A percentile compares a stretch with the other conserved stretches of the same genome.
Evolutionary conservation across 768 basidiomycete species (phyloP).

Genomic region (Termitomyces titanicus): DNA sequence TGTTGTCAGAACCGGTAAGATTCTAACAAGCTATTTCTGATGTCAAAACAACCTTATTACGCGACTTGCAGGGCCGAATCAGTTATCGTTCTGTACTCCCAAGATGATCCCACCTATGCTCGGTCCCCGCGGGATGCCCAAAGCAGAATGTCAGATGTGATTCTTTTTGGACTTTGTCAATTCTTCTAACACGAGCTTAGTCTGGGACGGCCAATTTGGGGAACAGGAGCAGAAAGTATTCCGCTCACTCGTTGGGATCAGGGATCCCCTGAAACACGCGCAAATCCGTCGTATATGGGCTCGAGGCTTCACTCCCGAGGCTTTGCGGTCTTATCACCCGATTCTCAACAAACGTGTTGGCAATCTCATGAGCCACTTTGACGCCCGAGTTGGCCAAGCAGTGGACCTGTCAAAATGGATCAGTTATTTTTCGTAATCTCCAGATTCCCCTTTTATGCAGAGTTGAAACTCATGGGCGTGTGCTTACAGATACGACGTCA

Average conservation of each 20-base stretch:
- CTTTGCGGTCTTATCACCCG: slow-evolving; percentile 26
- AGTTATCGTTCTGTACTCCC: slow-evolving; percentile 35
- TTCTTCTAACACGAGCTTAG: slow-evolving; percentile 10
- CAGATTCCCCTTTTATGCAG: not conserved
- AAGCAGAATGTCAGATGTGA: slow-evolving; percentile 22
- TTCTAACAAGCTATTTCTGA: not conserved
- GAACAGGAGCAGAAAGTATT: slow-evolving; percentile 12
- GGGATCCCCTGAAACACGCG: slow-evolving; percentile 28
- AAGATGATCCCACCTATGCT: slow-evolving; percentile 29
- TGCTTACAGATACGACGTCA: slow-evolving; percentile 31
- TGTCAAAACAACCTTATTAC: not conserved
- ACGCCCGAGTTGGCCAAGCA: slow-evolving; percentile 7
- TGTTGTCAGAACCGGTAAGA: slow-evolving; percentile 51
- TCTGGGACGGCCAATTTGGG: slow-evolving; percentile 30
- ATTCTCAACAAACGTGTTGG: slow-evolving; percentile 13
- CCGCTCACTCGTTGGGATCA: slow-evolving; percentile 25
- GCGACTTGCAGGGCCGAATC: slow-evolving; percentile 42
- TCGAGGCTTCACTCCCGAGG: slow-evolving; percentile 29
- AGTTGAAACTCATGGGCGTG: not conserved
- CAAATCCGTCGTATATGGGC: slow-evolving; percentile 37
- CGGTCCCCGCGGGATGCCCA: slow-evolving; percentile 36
- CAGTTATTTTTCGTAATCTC: slow-evolving; percentile 33
- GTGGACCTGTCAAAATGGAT: slow-evolving; percentile 34
- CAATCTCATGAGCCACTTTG: slow-evolving; percentile 23
- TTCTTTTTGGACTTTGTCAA: slow-evolving; percentile 12